These are phyloP conservation scores for Maudiozyma pseudohumilis DNA, from an alignment of 805 yeast species.

Conservation along the genomic window DNA sequence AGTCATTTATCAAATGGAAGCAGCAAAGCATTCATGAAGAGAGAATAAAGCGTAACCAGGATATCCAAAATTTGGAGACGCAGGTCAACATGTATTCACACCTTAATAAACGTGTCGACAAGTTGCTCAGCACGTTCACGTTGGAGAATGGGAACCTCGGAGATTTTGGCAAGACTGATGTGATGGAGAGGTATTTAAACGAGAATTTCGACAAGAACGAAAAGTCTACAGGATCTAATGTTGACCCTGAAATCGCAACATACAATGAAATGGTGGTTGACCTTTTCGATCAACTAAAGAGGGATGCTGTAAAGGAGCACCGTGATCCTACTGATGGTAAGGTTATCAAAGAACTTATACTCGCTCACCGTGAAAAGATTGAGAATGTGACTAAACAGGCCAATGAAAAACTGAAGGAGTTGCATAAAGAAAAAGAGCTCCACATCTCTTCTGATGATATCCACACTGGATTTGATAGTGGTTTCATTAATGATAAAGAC, in stretches of 20 bases:
- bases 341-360: slow-evolving; percentile 29
- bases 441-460: slow-evolving; percentile 87
- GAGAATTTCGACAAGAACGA: slow-evolving; percentile 48
- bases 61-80: slow-evolving; percentile 63
- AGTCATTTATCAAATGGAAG: slow-evolving; percentile 88
- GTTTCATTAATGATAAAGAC: slow-evolving; percentile 55
- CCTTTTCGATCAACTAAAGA: slow-evolving; percentile 64
- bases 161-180: slow-evolving; percentile 19
- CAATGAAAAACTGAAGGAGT: slow-evolving; percentile 51
- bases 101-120: slow-evolving; percentile 64
- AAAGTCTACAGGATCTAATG: slow-evolving; percentile 39
- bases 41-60: slow-evolving; percentile 68
- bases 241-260: slow-evolving; percentile 43
- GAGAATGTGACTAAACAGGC: slow-evolving; percentile 56
- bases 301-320: slow-evolving; percentile 43
- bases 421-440: slow-evolving; percentile 58
- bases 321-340: slow-evolving; percentile 35
- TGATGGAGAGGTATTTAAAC: slow-evolving; percentile 36
- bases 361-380: slow-evolving; percentile 61
- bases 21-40: slow-evolving; percentile 95
- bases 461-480: slow-evolving; percentile 83
- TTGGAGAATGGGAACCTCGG: slow-evolving; percentile 23
- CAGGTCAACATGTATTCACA: slow-evolving; percentile 75
- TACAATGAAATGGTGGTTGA: slow-evolving; percentile 92
- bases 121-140: slow-evolving; percentile 37